Evolutionary conservation across 2,329 filamentous ascomycete genomes (phyloP).

Genomic region (Cladosporium austrohemisphaericum): DNA sequence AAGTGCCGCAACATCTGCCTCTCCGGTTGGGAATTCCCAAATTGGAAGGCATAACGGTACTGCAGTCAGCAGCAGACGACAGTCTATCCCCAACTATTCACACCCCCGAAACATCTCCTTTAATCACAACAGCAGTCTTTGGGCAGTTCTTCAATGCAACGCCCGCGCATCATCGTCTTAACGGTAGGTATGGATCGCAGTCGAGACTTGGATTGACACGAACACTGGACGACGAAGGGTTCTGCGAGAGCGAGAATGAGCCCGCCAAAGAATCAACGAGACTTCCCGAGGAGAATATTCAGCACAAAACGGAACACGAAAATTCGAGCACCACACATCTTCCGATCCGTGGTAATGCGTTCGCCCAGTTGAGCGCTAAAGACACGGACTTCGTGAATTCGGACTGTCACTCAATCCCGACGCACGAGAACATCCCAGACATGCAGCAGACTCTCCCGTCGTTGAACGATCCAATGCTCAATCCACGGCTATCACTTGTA

Average conservation of each 20-base stretch:
- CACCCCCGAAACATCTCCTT: constrained; percentile 10
- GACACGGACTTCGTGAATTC: not conserved
- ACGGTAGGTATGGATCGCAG: constrained; percentile 46
- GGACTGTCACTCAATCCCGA: no score
- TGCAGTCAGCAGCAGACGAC: not conserved
- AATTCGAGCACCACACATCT: not conserved
- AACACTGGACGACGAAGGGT: constrained; percentile 19
- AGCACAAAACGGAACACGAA: not conserved
- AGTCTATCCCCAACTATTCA: constrained; percentile 5
- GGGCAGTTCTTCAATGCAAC: constrained; percentile 14
- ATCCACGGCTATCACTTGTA: constrained; percentile 20
- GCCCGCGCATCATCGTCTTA: constrained; percentile 46
- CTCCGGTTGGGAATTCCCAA: constrained; percentile 18
- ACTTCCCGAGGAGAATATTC: not conserved
- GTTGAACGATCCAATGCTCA: constrained; percentile 40
- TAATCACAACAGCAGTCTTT: constrained; percentile 8
- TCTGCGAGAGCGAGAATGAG: not conserved
- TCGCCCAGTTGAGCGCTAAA: not conserved
- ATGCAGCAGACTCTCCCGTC: constrained; percentile 29
- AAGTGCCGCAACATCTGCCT: constrained; percentile 39
- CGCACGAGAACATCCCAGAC: not conserved
- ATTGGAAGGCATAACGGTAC: not conserved
- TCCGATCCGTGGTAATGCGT: not conserved
- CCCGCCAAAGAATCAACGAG: not conserved
- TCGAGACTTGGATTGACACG: constrained; percentile 32